A percentile compares a stretch with the other conserved stretches of the same genome.
phyloP scores from a whole-genome alignment of 2,329 filamentous ascomycete species.

The Neocucurbitaria cava region DNA sequence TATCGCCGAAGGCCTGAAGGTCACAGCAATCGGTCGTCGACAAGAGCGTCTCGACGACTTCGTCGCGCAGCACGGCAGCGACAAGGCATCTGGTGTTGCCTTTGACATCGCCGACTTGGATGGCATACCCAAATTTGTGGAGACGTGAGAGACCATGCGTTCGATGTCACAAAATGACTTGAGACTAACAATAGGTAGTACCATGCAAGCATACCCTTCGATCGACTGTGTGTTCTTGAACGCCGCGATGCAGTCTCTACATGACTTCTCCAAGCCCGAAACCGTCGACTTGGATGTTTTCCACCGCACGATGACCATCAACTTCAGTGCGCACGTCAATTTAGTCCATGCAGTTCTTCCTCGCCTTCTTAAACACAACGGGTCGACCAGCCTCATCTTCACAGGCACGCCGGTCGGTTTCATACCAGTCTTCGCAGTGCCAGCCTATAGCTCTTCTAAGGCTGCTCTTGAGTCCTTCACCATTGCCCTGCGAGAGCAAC shows the following conservation, averaged over 20 bases:
- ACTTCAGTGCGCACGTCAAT: constrained; percentile 57
- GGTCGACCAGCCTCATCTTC: constrained; percentile 33
- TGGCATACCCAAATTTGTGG: constrained; percentile 53
- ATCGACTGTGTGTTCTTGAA: constrained; percentile 66
- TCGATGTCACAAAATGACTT: constrained; percentile 4
- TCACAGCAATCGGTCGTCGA: constrained; percentile 65
- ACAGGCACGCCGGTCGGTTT: constrained; percentile 56
- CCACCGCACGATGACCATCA: constrained; percentile 55
- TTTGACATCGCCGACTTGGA: constrained; percentile 59
- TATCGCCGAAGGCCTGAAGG: constrained; percentile 57
- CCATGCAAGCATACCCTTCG: constrained; percentile 53
- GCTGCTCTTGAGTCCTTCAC: constrained; percentile 60
- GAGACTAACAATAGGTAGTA: constrained; percentile 13
- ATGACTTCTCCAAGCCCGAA: constrained; percentile 57
- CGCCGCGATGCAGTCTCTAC: constrained; percentile 60
- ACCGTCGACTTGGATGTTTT: constrained; percentile 52
- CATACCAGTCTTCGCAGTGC: constrained; percentile 55
- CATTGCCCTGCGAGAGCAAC: constrained; percentile 55
- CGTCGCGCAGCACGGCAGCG: constrained; percentile 55
- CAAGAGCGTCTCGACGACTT: constrained; percentile 59
- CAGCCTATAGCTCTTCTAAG: constrained; percentile 63
- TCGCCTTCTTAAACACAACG: constrained; percentile 46
- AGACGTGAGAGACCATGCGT: constrained; percentile 35
- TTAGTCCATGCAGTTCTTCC: constrained; percentile 58
- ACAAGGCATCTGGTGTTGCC: constrained; percentile 43